Percentiles rank a stretch among this genome's conserved stretches.
Evolutionary conservation across 2,329 filamentous ascomycete species (phyloP).

Genomic region (Hypomyces perniciosus): DNA sequence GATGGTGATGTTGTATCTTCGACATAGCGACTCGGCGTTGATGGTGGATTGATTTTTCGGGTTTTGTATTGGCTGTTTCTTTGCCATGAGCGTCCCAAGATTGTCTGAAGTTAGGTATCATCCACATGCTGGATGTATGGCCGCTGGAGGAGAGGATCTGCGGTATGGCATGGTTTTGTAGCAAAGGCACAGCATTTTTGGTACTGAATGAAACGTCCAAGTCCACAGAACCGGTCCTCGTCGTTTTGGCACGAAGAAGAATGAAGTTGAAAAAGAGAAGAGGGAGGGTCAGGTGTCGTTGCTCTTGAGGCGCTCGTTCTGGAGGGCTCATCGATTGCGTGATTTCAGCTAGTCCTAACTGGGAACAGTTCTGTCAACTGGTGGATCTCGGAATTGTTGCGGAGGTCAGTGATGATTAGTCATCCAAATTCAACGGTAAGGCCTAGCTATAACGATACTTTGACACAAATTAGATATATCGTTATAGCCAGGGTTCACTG

Average conservation of each 20-base stretch:
- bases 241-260: constrained; percentile 10
- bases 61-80: constrained; percentile 11
- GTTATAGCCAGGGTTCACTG: no score
- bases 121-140: constrained; percentile 4
- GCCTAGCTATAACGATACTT: no score
- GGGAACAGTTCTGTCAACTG: constrained; percentile 1
- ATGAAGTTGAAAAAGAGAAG: constrained; percentile 16
- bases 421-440: background rate
- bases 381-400: constrained; percentile 5
- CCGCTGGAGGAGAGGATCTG: constrained; percentile 1
- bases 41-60: background rate
- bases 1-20: background rate
- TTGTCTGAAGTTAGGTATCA: constrained; percentile 5
- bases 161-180: constrained; percentile 3
- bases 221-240: constrained; percentile 5
- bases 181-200: constrained; percentile 14
- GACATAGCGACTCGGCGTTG: constrained; percentile 5
- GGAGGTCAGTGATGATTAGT: constrained; percentile 1
- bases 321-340: constrained; percentile 26
- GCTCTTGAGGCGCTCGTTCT: constrained; percentile 14
- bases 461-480: no score
- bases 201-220: constrained; percentile 18
- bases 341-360: constrained; percentile 25
- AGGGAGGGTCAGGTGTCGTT: constrained; percentile 15
- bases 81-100: background rate